These are phyloP conservation scores for Colletotrichum sp. DNA, from an alignment of 2,329 filamentous ascomycete species.

Conservation along the genomic window DNA sequence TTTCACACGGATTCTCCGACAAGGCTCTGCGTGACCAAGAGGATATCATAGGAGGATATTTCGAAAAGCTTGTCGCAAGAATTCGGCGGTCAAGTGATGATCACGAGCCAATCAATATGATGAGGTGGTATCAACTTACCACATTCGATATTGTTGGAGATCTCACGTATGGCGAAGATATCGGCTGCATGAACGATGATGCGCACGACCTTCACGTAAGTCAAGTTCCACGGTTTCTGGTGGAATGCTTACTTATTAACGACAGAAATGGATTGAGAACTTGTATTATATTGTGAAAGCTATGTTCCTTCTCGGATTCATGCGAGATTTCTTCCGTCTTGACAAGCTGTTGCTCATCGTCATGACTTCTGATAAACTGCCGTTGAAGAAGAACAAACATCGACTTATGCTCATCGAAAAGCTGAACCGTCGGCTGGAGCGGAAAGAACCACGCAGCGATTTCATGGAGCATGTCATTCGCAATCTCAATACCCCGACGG, in stretches of 20 bases:
- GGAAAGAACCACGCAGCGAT: neutral
- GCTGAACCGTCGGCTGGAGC: neutral
- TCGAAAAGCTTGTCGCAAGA: slow-evolving; percentile 26
- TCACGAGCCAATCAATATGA: slow-evolving; percentile 24
- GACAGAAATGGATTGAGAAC: slow-evolving; percentile 1
- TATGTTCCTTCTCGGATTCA: neutral
- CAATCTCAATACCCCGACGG: neutral
- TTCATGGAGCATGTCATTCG: neutral
- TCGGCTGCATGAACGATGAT: slow-evolving; percentile 16
- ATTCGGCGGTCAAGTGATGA: neutral
- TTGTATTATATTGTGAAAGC: slow-evolving; percentile 2
- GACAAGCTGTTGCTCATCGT: neutral
- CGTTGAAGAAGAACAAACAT: neutral
- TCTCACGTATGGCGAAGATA: slow-evolving; percentile 20
- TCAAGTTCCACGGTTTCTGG: neutral
- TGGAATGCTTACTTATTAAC: neutral
- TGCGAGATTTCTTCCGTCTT: neutral
- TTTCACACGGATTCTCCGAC: slow-evolving; percentile 32
- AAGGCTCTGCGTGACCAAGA: slow-evolving; percentile 32
- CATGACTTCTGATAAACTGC: slow-evolving; percentile 1
- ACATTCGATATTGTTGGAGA: slow-evolving; percentile 22
- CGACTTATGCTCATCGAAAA: neutral
- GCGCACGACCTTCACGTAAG: slow-evolving; percentile 10
- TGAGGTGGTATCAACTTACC: slow-evolving; percentile 1
- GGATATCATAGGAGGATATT: slow-evolving; percentile 27